Evolutionary conservation across 2,329 filamentous ascomycete genomes (phyloP).

Genomic region (Penicillium sp.): DNA sequence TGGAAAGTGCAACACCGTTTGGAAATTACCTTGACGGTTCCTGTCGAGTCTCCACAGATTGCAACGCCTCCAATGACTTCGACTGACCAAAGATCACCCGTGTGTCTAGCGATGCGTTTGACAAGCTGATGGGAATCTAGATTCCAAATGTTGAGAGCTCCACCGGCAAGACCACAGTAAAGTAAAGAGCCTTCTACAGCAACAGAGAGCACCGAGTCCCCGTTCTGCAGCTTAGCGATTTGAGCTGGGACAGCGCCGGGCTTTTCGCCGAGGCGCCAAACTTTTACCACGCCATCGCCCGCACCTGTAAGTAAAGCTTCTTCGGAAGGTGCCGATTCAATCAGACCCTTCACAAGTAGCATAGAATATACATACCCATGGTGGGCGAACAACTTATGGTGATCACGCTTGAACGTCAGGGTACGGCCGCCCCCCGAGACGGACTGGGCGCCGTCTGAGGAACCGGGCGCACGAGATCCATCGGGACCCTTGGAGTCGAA

Average conservation of each 20-base stretch:
- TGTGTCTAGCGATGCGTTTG: conserved; percentile 77
- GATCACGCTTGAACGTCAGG: conserved; percentile 76
- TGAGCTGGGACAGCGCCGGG: conserved; percentile 64
- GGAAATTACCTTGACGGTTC: conserved; percentile 70
- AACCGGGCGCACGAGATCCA: conserved; percentile 72
- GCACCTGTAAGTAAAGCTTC: conserved; percentile 88
- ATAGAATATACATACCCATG: conserved; percentile 97
- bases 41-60: conserved; percentile 85
- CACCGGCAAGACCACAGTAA: conserved; percentile 83
- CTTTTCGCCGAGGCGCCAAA: conserved; percentile 74
- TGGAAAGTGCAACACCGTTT: not conserved
- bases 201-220: conserved; percentile 70
- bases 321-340: conserved; percentile 61
- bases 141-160: conserved; percentile 94
- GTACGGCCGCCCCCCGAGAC: conserved; percentile 60
- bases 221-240: conserved; percentile 65
- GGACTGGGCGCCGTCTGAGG: conserved; percentile 50
- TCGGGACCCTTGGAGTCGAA: conserved; percentile 89
- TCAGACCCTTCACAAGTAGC: conserved; percentile 74
- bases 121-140: conserved; percentile 89
- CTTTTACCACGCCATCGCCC: conserved; percentile 88
- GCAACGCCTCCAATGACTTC: conserved; percentile 81
- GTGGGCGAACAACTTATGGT: conserved; percentile 86
- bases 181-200: conserved; percentile 87
- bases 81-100: conserved; percentile 79